These are phyloP conservation scores for Pistacia integerrima DNA, from an alignment of 345 rosid genomes.

Conservation along the genomic window DNA sequence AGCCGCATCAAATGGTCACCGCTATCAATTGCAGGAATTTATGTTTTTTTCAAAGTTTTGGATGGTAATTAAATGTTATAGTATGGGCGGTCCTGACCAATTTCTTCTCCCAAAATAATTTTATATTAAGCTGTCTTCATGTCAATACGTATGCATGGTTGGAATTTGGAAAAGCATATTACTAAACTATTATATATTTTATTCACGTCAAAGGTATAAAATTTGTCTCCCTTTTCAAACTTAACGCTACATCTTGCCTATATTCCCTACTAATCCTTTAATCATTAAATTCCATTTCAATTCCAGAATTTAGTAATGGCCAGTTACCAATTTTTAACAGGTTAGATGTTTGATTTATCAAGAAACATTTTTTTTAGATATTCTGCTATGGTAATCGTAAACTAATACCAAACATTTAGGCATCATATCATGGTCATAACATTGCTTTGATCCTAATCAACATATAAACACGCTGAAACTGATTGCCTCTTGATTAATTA, in stretches of 20 bases:
- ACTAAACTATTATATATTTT: neutral
- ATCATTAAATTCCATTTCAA: neutral
- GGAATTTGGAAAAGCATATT: slow-evolving; percentile 1
- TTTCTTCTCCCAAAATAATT: slow-evolving; percentile 8
- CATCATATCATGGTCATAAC: too few relatives aligned
- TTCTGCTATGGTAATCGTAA: too few relatives aligned
- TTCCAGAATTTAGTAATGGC: neutral
- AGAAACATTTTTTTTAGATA: too few relatives aligned
- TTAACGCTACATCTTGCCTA: slow-evolving; percentile 16
- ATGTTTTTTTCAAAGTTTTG: neutral
- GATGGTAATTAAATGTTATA: neutral
- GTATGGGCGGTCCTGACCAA: neutral
- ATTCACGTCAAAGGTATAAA: slow-evolving; percentile 26
- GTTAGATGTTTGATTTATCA: too few relatives aligned
- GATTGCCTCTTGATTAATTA: neutral
- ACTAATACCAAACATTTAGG: too few relatives aligned
- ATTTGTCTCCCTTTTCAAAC: slow-evolving; percentile 23
- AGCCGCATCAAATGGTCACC: neutral
- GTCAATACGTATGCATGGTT: slow-evolving; percentile 36
- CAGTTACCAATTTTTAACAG: too few relatives aligned
- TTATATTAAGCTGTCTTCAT: slow-evolving; percentile 18
- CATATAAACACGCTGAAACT: neutral
- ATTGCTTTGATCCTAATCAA: too few relatives aligned
- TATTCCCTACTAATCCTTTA: slow-evolving; percentile 10
- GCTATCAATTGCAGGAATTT: neutral